phyloP scores from a whole-genome alignment of 441 rosid species.

The Pelargonium exstipulatum region DNA sequence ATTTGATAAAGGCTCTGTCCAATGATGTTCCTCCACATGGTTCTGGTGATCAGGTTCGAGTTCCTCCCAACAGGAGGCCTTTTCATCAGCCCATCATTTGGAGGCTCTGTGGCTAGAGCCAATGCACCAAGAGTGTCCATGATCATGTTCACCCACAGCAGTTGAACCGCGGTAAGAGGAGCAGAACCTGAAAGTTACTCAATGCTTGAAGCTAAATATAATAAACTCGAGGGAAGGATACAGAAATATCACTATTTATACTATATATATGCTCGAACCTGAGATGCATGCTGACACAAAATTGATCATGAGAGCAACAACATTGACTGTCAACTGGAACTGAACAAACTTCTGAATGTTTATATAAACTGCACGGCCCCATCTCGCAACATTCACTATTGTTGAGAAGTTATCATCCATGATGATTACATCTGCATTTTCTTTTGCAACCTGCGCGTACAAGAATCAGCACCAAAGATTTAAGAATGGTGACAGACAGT shows the following conservation, averaged over 20 bases:
- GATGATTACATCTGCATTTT: slow-evolving; percentile 48
- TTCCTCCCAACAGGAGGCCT: slow-evolving; percentile 37
- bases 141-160: slow-evolving; percentile 59
- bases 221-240: neutral
- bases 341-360: slow-evolving; percentile 52
- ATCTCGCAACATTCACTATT: slow-evolving; percentile 41
- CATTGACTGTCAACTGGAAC: slow-evolving; percentile 45
- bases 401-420: slow-evolving; percentile 61
- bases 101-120: slow-evolving; percentile 52
- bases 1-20: slow-evolving; percentile 64
- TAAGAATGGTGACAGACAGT: neutral
- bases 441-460: slow-evolving; percentile 45
- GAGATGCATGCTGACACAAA: slow-evolving; percentile 47
- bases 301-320: slow-evolving; percentile 41
- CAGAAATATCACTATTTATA: neutral
- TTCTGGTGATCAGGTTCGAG: slow-evolving; percentile 32
- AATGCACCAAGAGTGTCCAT: slow-evolving; percentile 53
- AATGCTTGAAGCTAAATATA: neutral
- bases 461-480: neutral
- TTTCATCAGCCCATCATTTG: slow-evolving; percentile 42
- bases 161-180: slow-evolving; percentile 66
- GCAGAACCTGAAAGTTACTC: slow-evolving; percentile 34
- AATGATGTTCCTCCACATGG: slow-evolving; percentile 47
- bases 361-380: slow-evolving; percentile 48
- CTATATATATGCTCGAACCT: slow-evolving; percentile 27